Evolutionary conservation across 1,139 yeast species (phyloP), one percentile per base, ranked within the genome.

Genomic region (Geotrichum candidum): DNA sequence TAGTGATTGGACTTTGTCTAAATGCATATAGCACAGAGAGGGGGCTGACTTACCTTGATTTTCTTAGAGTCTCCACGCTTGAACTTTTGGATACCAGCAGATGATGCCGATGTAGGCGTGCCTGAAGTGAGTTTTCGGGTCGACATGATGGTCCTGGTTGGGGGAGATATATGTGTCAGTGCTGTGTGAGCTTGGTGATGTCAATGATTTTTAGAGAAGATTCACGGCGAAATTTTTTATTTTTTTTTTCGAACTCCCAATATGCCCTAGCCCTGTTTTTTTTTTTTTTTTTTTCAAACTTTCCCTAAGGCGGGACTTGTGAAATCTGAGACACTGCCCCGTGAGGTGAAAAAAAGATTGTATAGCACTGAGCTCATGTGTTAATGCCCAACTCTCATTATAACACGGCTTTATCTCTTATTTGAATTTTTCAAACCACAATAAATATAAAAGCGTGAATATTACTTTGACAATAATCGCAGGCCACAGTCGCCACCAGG

Each of bases 11-110:
- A 25, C 9, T 51, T 18, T 31, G 15, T n/a, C 18, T 7, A 9
- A 38, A 27, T 27, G 35, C 51, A 54, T 1, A 18, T 18, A 6
- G 9, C 7, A 53, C 33, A 38, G 18, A n/a, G 18, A 18, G 22
- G 11, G 4, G 52, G 3, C 1, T 27, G 31, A 52, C 62, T 23
- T 60, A 60, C 62, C 53, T 58, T 38, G 7, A 60, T 38, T 53
- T 56, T 60, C 27, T 46, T 53, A 11, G 59, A 29, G 22, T 48
- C 52, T 15, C 62, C 62, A 25, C 62, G 59, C 55, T 56, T 50
- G 27, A 53, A 60, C 59, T 60, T 60, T 27, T 53, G 55, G 22
- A 60, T 35, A 51, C 57, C 55, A 29, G 52, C 59, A n/a, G 45
- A 41, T 41, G 48, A 41, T 41, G 48, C 48, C 22, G 48, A 41